Conservation (phyloP, 129 eudicot genomes). For the Chrysanthemum lavandulifolium region DNA sequence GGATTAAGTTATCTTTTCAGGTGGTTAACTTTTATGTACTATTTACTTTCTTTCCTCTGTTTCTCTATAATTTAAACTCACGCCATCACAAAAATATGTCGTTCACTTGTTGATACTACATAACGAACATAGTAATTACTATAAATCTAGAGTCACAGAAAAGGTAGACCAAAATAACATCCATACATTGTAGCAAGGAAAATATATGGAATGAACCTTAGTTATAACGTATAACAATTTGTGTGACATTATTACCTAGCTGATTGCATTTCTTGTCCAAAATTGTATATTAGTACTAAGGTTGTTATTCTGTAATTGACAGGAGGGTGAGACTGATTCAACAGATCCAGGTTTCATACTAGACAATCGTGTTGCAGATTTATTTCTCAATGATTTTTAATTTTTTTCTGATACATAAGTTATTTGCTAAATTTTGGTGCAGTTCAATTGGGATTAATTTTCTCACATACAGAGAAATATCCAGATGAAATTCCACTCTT, state of each 20-base stretch:
- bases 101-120: neutral
- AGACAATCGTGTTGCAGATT: constrained; percentile 21
- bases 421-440: constrained; percentile 32
- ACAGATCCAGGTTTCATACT: constrained; percentile 53
- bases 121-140: too few species aligned
- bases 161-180: neutral
- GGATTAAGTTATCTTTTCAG: constrained; percentile 67
- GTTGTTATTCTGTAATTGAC: constrained; percentile 22
- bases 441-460: constrained; percentile 83
- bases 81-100: neutral
- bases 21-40: constrained; percentile 17
- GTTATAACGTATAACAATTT: neutral
- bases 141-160: too few species aligned
- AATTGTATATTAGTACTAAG: neutral
- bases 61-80: neutral
- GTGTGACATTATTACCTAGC: too few species aligned
- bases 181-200: neutral
- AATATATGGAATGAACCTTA: too few species aligned
- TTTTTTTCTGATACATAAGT: neutral
- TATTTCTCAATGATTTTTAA: constrained; percentile 15
- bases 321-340: constrained; percentile 67
- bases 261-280: too few species aligned
- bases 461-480: constrained; percentile 87
- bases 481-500: constrained; percentile 96
- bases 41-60: neutral